Conservation (phyloP, 768 basidiomycete species). For the Agaricus blazei region DNA sequence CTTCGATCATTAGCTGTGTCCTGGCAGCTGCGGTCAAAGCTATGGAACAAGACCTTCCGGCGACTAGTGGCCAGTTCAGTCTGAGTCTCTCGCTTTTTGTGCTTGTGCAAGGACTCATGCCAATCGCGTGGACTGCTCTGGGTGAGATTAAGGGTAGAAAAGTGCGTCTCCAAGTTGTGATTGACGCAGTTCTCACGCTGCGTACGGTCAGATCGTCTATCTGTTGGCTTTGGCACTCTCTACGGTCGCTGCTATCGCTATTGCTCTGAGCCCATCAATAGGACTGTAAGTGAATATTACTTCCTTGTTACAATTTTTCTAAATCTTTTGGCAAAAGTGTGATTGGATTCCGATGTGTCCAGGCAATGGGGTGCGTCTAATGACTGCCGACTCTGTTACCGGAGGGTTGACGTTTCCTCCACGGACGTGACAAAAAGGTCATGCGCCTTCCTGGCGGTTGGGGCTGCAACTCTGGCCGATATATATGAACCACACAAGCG, state of each 20-base stretch:
- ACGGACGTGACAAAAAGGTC: background rate
- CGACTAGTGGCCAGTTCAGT: slow-evolving; percentile 58
- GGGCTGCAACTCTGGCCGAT: slow-evolving; percentile 71
- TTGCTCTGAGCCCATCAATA: slow-evolving; percentile 52
- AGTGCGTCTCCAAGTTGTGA: slow-evolving; percentile 26
- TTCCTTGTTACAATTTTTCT: background rate
- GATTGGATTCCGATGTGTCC: slow-evolving; percentile 63
- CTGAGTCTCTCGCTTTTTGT: slow-evolving; percentile 68
- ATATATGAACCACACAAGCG: slow-evolving; percentile 64
- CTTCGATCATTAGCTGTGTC: background rate
- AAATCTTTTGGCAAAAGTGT: slow-evolving; percentile 27
- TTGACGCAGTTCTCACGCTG: background rate
- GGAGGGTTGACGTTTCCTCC: background rate
- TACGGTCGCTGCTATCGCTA: slow-evolving; percentile 48
- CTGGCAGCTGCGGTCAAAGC: slow-evolving; percentile 53
- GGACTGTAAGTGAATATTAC: slow-evolving; percentile 28
- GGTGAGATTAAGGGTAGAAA: slow-evolving; percentile 77
- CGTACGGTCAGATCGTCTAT: slow-evolving; percentile 40
- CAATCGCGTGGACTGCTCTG: slow-evolving; percentile 62
- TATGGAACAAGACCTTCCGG: slow-evolving; percentile 55
- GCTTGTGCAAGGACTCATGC: slow-evolving; percentile 62
- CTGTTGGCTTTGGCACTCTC: slow-evolving; percentile 48
- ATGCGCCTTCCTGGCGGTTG: slow-evolving; percentile 60
- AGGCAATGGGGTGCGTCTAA: slow-evolving; percentile 52
- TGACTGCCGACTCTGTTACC: background rate